These are phyloP conservation scores for Ophiostoma triangulosporum DNA, from an alignment of 2,329 filamentous ascomycete genomes.

Conservation along the genomic window DNA sequence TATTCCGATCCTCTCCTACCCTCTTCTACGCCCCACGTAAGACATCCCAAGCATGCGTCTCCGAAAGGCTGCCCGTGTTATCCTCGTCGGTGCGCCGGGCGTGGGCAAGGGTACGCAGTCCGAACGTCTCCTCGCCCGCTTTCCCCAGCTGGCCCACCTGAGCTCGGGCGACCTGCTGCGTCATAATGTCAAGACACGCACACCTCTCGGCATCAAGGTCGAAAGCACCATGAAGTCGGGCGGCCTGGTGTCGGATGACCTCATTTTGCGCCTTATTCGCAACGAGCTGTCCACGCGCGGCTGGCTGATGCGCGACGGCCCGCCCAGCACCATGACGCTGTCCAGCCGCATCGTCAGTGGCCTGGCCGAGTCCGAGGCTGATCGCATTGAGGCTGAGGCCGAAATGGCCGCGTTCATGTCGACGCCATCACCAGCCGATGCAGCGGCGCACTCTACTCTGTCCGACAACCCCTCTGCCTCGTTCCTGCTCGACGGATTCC, in stretches of 20 bases:
- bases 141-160: constrained; percentile 79
- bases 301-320: constrained; percentile 51
- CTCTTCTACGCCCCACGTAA: too few species aligned
- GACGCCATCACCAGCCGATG: background rate
- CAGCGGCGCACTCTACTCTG: constrained; percentile 17
- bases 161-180: constrained; percentile 88
- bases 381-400: constrained; percentile 24
- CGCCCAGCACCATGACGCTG: constrained; percentile 35
- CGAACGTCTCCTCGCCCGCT: constrained; percentile 72
- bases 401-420: constrained; percentile 9
- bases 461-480: constrained; percentile 66
- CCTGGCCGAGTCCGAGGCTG: constrained; percentile 14
- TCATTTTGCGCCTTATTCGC: constrained; percentile 86
- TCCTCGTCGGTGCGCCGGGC: constrained; percentile 89
- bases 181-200: constrained; percentile 81
- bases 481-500: constrained; percentile 94
- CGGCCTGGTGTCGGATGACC: constrained; percentile 76
- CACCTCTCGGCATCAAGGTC: constrained; percentile 78
- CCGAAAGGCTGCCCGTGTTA: constrained; percentile 73
- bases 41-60: constrained; percentile 47
- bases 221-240: constrained; percentile 79
- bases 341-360: constrained; percentile 13
- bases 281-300: constrained; percentile 75
- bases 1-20: background rate
- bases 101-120: constrained; percentile 96